phyloP scores from a whole-genome alignment of 73 alveolate genomes.

The Paramecium tetraurelia region DNA sequence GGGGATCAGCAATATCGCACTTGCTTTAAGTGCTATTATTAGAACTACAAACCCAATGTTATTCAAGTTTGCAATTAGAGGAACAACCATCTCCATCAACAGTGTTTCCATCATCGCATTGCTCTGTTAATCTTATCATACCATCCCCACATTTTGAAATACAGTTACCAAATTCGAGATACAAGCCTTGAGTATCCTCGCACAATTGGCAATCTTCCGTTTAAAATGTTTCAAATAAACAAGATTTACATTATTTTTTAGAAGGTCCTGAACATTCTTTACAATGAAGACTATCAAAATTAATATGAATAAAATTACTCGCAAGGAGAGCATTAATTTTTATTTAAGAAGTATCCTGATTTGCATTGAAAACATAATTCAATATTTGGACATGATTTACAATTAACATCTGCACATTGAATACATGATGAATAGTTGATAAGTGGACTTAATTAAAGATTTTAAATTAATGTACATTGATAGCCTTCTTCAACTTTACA shows the following conservation, averaged over 20 bases:
- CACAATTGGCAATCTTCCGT: constrained; percentile 33
- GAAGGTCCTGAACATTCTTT: neutral
- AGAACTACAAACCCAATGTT: neutral
- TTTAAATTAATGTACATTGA: neutral
- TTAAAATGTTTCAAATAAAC: neutral
- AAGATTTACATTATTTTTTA: neutral
- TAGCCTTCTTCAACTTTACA: constrained; percentile 39
- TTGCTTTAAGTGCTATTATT: neutral
- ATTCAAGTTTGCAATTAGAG: neutral
- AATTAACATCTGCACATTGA: constrained; percentile 20
- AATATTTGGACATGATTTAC: constrained; percentile 55
- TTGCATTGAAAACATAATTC: constrained; percentile 43
- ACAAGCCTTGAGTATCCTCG: constrained; percentile 59
- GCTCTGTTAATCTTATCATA: neutral
- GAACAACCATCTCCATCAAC: constrained; percentile 32
- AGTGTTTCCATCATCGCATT: constrained; percentile 32
- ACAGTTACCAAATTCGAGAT: constrained; percentile 59
- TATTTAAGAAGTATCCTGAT: neutral
- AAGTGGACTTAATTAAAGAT: neutral
- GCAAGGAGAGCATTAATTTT: neutral
- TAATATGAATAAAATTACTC: neutral
- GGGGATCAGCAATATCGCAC: neutral
- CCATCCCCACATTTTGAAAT: constrained; percentile 38
- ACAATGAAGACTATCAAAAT: neutral
- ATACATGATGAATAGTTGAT: neutral